Evolutionary conservation across 257 asterid genomes (phyloP), one percentile per base, ranked within the genome.

Genomic region (Solanum sejunctum): DNA sequence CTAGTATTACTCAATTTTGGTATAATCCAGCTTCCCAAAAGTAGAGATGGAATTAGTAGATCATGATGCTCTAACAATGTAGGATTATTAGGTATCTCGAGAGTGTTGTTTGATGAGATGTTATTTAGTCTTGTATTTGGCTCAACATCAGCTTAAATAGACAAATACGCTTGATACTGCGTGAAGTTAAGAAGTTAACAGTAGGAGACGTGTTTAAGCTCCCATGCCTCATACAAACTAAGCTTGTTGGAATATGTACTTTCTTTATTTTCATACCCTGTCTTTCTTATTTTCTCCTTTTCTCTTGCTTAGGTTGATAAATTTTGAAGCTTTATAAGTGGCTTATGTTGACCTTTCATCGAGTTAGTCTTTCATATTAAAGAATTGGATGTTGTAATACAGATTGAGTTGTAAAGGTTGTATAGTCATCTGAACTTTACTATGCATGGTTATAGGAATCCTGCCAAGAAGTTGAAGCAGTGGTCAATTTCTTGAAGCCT

Each of bases 381-480:
- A 52, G 82, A 16, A 52, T 51, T 18, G 16, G 12, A 75, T 21
- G 60, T 49, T 75, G 39, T 23, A 21, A 49, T 47, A 49, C 45
- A 23, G 45, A 51, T 23, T 15, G 61, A 75, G 61, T 49, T 75
- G 15, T 49, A 49, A 26, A 26, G 64, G 63, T 17, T 26, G 63
- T 78, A 26, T 52, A 54, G 52, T 78, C 47, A 52, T 51, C 47
- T 77, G 26, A 12, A 52, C 26, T 51, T 75, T 26, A 52, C 28
- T 78, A 16, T 21, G 39, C 78, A 21, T 69, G 52, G 72, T 67
- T 72, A 84, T 88, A 96, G 98, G 99, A 96, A 85, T 96, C 99
- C 56, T 96, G 99, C 93, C 43, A 88, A 84, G 95, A 96, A 91
- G 99, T 96, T 85, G 88, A 92, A 87, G 93, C 95, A 77, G 97